Evolutionary conservation across 2,329 filamentous ascomycete genomes (phyloP).

Genomic region (Kalaharituber pfeilii): DNA sequence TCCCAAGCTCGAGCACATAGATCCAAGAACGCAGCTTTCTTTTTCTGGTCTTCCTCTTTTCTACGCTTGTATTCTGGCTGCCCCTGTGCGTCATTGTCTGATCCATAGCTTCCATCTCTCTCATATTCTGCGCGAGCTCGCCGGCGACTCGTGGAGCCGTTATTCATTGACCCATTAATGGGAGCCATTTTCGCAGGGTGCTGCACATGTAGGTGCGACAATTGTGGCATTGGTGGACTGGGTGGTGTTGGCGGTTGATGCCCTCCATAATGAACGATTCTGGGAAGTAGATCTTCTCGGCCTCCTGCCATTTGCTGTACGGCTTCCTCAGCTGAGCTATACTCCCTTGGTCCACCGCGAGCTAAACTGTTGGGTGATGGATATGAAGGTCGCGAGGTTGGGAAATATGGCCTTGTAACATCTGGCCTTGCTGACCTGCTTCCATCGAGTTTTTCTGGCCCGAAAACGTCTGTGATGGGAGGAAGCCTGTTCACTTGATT

Average conservation of each 20-base stretch:
- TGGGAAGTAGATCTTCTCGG: slow-evolving; percentile 79
- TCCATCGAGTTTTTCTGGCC: slow-evolving; percentile 47
- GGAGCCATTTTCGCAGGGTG: slow-evolving; percentile 22
- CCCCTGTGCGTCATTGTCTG: slow-evolving; percentile 39
- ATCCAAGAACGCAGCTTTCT: slow-evolving; percentile 70
- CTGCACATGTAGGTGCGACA: slow-evolving; percentile 29
- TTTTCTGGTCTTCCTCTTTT: slow-evolving; percentile 35
- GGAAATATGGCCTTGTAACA: slow-evolving; percentile 17
- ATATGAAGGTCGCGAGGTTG: slow-evolving; percentile 44
- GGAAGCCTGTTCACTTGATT: slow-evolving; percentile 54
- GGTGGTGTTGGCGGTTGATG: slow-evolving; percentile 87
- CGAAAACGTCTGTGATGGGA: slow-evolving; percentile 88
- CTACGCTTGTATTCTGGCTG: slow-evolving; percentile 66
- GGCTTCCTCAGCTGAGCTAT: slow-evolving; percentile 88
- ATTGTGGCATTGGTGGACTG: slow-evolving; percentile 38
- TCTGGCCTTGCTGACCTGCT: slow-evolving; percentile 23
- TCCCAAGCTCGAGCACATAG: slow-evolving; percentile 89
- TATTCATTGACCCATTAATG: slow-evolving; percentile 21
- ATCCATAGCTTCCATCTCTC: slow-evolving; percentile 44
- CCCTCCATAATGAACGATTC: slow-evolving; percentile 86
- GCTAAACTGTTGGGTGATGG: slow-evolving; percentile 28
- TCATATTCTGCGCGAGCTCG: slow-evolving; percentile 82
- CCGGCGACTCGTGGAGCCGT: slow-evolving; percentile 33
- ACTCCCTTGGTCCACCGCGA: slow-evolving; percentile 56
- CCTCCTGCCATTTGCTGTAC: slow-evolving; percentile 79